Evolutionary conservation across 805 yeast genomes (phyloP).

Genomic region (Candida cerambycidarum): DNA sequence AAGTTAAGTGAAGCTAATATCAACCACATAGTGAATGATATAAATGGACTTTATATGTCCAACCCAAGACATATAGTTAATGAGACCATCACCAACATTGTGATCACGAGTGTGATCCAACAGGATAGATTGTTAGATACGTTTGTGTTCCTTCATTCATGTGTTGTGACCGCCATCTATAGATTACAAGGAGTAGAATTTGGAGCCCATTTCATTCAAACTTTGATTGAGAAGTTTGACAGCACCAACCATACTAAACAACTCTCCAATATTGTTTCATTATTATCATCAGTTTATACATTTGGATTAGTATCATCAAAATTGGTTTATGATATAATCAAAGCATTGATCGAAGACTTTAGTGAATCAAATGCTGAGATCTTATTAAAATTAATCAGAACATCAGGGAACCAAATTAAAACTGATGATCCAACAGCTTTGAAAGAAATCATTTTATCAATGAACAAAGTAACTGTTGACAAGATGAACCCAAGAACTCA

Average conservation of each 20-base stretch:
- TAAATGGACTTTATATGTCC: slow-evolving; percentile 59
- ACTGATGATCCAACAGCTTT: slow-evolving; percentile 86
- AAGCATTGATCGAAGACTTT: slow-evolving; percentile 50
- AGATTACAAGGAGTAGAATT: slow-evolving; percentile 81
- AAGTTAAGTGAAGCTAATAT: slow-evolving; percentile 87
- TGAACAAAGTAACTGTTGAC: slow-evolving; percentile 46
- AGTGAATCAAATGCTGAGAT: slow-evolving; percentile 77
- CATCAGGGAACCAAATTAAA: slow-evolving; percentile 82
- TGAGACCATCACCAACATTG: slow-evolving; percentile 59
- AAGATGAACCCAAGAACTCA: slow-evolving; percentile 62
- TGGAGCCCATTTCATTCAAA: slow-evolving; percentile 84
- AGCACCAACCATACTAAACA: slow-evolving; percentile 37
- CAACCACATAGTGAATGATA: slow-evolving; percentile 63
- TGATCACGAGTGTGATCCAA: slow-evolving; percentile 61
- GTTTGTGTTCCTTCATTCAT: slow-evolving; percentile 76
- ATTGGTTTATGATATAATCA: slow-evolving; percentile 75
- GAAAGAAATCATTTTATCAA: slow-evolving; percentile 67
- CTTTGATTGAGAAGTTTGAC: slow-evolving; percentile 70
- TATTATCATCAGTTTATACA: slow-evolving; percentile 73
- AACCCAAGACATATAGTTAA: slow-evolving; percentile 82
- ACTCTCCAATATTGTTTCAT: slow-evolving; percentile 65
- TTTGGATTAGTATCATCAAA: slow-evolving; percentile 74
- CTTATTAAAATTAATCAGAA: slow-evolving; percentile 66
- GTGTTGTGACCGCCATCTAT: slow-evolving; percentile 72
- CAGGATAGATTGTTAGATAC: slow-evolving; percentile 73